phyloP scores from a whole-genome alignment of 108 stramenopile species.

The Fistulifera pelliculosa region DNA sequence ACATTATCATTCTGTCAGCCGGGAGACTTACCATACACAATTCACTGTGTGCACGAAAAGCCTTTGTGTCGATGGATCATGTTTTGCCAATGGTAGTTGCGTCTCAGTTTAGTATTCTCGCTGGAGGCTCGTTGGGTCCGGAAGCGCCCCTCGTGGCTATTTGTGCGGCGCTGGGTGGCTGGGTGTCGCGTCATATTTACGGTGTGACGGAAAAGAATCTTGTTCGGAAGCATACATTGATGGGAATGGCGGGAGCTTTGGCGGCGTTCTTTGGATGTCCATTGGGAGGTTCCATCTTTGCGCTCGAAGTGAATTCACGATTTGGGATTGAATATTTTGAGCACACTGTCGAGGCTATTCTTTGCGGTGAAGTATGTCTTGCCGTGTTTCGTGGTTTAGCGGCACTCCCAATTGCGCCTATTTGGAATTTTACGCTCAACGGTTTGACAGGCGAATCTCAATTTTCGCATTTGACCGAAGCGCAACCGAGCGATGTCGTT shows the following conservation, averaged over 20 bases:
- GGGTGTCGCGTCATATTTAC: constrained; percentile 27
- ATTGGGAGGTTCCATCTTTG: constrained; percentile 33
- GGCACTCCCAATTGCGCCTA: too few relatives aligned
- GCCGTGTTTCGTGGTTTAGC: too few relatives aligned
- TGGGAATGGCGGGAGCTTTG: constrained; percentile 36
- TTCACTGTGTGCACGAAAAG: constrained; percentile 49
- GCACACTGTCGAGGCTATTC: constrained; percentile 31
- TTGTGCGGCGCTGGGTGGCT: constrained; percentile 38
- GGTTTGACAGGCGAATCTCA: too few relatives aligned
- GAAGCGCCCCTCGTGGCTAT: constrained; percentile 32
- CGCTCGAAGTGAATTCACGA: constrained; percentile 31
- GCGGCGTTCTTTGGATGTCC: constrained; percentile 44
- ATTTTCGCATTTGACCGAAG: too few relatives aligned
- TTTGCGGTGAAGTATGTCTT: too few relatives aligned
- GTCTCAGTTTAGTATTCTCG: constrained; percentile 48
- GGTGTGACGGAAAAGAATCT: constrained; percentile 19
- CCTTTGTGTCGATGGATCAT: too few relatives aligned
- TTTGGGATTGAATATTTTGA: constrained; percentile 51
- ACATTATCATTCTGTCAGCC: too few relatives aligned
- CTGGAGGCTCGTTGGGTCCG: constrained; percentile 41
- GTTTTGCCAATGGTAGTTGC: constrained; percentile 49
- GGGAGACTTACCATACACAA: constrained; percentile 60
- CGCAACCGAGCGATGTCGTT: too few relatives aligned
- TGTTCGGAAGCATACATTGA: constrained; percentile 40
- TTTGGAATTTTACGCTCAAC: too few relatives aligned